A percentile compares a stretch with the other conserved stretches of the same genome.
phyloP scores from a whole-genome alignment of 1,284 basidiomycete genomes.

The Chiua sp. region DNA sequence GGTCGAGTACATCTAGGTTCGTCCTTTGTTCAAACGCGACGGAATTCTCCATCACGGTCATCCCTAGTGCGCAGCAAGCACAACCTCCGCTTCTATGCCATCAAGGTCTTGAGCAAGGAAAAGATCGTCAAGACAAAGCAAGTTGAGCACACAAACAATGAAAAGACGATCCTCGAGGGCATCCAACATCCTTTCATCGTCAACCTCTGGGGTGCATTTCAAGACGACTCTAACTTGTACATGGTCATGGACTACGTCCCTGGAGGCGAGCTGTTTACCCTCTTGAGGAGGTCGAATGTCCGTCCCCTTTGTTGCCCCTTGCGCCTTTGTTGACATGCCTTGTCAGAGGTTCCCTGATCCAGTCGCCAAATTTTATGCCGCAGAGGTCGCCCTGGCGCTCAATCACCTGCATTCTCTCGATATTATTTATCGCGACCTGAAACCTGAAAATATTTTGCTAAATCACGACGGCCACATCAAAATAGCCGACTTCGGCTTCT shows the following conservation, averaged over 20 bases:
- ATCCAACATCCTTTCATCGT: conserved; percentile 97
- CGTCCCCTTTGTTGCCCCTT: conserved; percentile 31
- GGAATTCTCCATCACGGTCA: neutral
- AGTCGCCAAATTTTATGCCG: conserved; percentile 99
- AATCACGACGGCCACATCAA: conserved; percentile 97
- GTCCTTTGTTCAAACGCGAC: conserved; percentile 28
- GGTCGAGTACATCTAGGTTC: conserved; percentile 92
- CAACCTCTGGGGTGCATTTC: conserved; percentile 98
- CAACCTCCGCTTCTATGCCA: conserved; percentile 92
- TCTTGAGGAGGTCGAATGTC: conserved; percentile 89
- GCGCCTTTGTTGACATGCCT: conserved; percentile 10
- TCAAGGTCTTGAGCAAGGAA: conserved; percentile 95
- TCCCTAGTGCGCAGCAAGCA: conserved; percentile 83
- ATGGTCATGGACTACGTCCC: conserved; percentile 99
- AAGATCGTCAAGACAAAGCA: conserved; percentile 97
- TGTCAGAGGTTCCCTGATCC: conserved; percentile 94
- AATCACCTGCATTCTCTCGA: conserved; percentile 91
- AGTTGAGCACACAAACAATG: conserved; percentile 97
- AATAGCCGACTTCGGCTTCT: conserved; percentile 98
- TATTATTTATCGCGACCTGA: conserved; percentile 98
- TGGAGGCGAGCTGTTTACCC: conserved; percentile 95
- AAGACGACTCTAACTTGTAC: conserved; percentile 93
- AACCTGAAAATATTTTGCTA: conserved; percentile 97
- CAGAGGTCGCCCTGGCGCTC: conserved; percentile 95
- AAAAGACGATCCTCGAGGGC: conserved; percentile 88